phyloP scores from a whole-genome alignment of 495 filamentous ascomycete genomes.

The Penicillium paradoxum region DNA sequence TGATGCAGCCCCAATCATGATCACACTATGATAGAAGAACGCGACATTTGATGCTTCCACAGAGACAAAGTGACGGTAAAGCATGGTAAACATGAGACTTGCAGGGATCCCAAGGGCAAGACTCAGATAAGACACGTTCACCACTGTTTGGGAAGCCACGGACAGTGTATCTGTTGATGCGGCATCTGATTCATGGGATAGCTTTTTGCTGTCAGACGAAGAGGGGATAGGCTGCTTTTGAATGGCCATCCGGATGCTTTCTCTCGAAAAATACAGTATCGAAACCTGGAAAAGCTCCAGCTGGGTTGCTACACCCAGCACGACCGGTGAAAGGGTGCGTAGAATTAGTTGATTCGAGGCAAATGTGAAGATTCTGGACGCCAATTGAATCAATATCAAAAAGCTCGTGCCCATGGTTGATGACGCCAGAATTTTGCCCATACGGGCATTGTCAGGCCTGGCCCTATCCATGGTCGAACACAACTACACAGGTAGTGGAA shows the following conservation, averaged over 20 bases:
- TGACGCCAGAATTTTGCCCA: conserved; percentile 26
- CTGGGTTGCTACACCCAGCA: conserved; percentile 80
- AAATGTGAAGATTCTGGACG: conserved; percentile 83
- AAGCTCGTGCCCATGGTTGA: conserved; percentile 71
- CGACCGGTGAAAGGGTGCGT: conserved; percentile 74
- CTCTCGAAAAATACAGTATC: conserved; percentile 85
- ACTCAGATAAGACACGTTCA: conserved; percentile 84
- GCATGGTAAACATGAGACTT: conserved; percentile 51
- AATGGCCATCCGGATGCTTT: conserved; percentile 78
- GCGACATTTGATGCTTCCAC: conserved; percentile 51
- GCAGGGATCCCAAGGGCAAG: conserved; percentile 64
- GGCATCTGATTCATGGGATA: conserved; percentile 12
- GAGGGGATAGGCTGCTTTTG: conserved; percentile 59
- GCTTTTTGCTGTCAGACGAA: conserved; percentile 9
- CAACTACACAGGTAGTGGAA: not conserved
- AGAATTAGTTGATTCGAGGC: conserved; percentile 83
- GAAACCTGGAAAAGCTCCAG: conserved; percentile 86
- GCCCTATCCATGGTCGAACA: conserved; percentile 5
- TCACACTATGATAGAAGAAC: conserved; percentile 58
- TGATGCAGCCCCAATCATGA: conserved; percentile 68
- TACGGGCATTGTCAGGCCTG: conserved; percentile 14
- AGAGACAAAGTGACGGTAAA: conserved; percentile 59
- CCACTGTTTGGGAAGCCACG: conserved; percentile 57
- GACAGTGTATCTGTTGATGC: conserved; percentile 11
- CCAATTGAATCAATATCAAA: conserved; percentile 79